Conservation (phyloP, 2,329 filamentous ascomycete species). For the Epicoccum nigrum region DNA sequence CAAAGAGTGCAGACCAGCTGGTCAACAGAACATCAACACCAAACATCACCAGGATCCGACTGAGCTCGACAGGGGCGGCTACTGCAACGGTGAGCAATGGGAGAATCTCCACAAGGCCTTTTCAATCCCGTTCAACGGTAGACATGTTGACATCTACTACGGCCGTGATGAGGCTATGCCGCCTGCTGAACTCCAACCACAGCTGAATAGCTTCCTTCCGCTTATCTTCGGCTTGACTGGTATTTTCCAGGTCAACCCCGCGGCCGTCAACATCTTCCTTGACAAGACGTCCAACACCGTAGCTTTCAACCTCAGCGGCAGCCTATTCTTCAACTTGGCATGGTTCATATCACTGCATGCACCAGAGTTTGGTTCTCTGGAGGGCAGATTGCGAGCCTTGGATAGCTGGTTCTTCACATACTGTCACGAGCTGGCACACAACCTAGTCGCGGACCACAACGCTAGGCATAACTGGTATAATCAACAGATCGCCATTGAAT, state of each 20-base stretch:
- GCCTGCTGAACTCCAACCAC: slow-evolving; percentile 34
- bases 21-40: slow-evolving; percentile 40
- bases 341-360: slow-evolving; percentile 82
- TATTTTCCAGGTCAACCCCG: slow-evolving; percentile 69
- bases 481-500: slow-evolving; percentile 48
- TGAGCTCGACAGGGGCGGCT: slow-evolving; percentile 46
- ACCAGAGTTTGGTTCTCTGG: slow-evolving; percentile 27
- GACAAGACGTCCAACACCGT: slow-evolving; percentile 81
- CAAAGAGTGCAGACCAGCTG: slow-evolving; percentile 44
- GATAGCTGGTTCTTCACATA: slow-evolving; percentile 96
- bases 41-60: slow-evolving; percentile 47
- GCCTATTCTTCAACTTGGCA: slow-evolving; percentile 90
- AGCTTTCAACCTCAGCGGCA: slow-evolving; percentile 87
- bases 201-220: slow-evolving; percentile 39
- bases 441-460: slow-evolving; percentile 76
- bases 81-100: slow-evolving; percentile 47
- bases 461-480: slow-evolving; percentile 48
- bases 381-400: slow-evolving; percentile 52
- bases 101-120: slow-evolving; percentile 48
- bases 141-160: slow-evolving; percentile 46
- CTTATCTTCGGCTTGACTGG: slow-evolving; percentile 43
- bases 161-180: slow-evolving; percentile 37
- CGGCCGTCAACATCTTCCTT: slow-evolving; percentile 84
- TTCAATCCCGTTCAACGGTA: slow-evolving; percentile 40
- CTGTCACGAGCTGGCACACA: slow-evolving; percentile 95